A percentile compares a stretch with the other conserved stretches of the same genome.
These are phyloP conservation scores for Isatis lusitanica DNA, from an alignment of 441 rosid genomes.

Conservation along the genomic window DNA sequence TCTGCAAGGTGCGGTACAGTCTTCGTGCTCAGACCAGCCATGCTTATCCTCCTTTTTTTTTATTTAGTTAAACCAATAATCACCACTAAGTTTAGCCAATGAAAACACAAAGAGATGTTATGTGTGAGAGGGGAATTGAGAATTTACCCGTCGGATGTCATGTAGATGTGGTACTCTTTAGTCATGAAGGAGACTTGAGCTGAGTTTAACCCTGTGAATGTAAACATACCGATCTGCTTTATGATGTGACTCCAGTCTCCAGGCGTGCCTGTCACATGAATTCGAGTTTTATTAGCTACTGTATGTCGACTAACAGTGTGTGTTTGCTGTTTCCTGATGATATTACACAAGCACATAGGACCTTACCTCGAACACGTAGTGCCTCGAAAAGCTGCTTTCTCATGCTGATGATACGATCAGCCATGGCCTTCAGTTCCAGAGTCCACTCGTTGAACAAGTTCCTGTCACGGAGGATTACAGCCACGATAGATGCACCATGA, in stretches of 20 bases:
- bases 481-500: slow-evolving; percentile 93
- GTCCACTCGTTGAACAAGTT: slow-evolving; percentile 83
- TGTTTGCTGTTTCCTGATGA: slow-evolving; percentile 1
- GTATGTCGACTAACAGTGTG: not conserved
- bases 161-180: slow-evolving; percentile 82
- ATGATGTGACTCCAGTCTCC: slow-evolving; percentile 97
- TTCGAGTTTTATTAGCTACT: slow-evolving; percentile 7
- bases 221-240: slow-evolving; percentile 95
- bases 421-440: slow-evolving; percentile 89
- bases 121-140: not conserved
- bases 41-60: slow-evolving; percentile 91
- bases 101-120: not conserved
- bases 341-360: not conserved
- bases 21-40: slow-evolving; percentile 91
- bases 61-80: slow-evolving; percentile 3
- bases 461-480: slow-evolving; percentile 40
- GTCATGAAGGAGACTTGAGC: slow-evolving; percentile 82
- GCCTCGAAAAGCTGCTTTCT: slow-evolving; percentile 79
- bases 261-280: slow-evolving; percentile 66
- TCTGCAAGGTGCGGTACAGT: slow-evolving; percentile 86
- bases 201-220: slow-evolving; percentile 83
- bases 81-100: slow-evolving; percentile 4
- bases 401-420: slow-evolving; percentile 87
- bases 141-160: slow-evolving; percentile 92
- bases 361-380: slow-evolving; percentile 57